Conservation (phyloP, 139 green algal genomes). For the Volvox africanus region DNA sequence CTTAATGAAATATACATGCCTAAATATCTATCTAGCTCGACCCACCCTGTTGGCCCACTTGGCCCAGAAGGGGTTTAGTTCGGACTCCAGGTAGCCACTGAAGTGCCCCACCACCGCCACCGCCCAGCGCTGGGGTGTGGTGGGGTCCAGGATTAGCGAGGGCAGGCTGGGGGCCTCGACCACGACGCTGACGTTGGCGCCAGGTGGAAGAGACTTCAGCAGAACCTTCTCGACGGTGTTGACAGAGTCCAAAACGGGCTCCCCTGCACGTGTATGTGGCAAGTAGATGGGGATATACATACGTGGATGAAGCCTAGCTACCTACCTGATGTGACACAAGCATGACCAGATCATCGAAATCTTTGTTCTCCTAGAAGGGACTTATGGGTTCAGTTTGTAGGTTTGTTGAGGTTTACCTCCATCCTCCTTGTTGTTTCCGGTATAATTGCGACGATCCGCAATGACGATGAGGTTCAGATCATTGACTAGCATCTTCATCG, state of each 20-base stretch:
- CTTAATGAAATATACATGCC: too few relatives aligned
- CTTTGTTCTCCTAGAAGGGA: too few relatives aligned
- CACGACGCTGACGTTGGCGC: neutral
- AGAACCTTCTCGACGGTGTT: conserved; percentile 27
- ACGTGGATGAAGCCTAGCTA: too few relatives aligned
- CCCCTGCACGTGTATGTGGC: neutral
- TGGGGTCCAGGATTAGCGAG: conserved; percentile 58
- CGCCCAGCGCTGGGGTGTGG: conserved; percentile 70
- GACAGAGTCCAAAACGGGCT: neutral
- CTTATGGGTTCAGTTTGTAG: too few relatives aligned
- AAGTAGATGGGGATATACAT: too few relatives aligned
- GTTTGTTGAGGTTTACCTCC: neutral
- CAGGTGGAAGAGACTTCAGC: neutral
- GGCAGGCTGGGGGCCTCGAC: conserved; percentile 47
- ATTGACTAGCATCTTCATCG: conserved; percentile 78
- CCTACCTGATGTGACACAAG: too few relatives aligned
- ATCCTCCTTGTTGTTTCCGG: neutral
- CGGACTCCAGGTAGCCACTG: conserved; percentile 60
- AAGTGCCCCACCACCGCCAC: conserved; percentile 75
- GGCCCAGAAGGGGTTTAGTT: conserved; percentile 61
- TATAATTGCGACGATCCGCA: neutral
- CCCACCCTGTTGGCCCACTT: neutral
- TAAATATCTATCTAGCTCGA: too few relatives aligned
- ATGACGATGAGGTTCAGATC: conserved; percentile 82
- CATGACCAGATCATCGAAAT: too few relatives aligned